Base-by-base conservation (phyloP, 768 basidiomycete species). In the Gloeostereum incarnatum region DNA sequence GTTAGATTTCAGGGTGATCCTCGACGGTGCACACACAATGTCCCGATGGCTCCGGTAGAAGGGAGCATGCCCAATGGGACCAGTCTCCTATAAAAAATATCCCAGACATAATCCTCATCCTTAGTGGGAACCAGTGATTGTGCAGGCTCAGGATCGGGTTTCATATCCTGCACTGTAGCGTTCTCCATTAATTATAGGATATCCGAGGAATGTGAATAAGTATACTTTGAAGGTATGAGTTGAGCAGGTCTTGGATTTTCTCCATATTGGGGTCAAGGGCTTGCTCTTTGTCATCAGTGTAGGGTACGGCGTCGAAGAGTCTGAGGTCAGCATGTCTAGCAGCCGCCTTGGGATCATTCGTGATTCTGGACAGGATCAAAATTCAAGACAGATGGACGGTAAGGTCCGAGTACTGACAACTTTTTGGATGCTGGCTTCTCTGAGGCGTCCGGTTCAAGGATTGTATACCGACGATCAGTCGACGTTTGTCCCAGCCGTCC, bases 51-150 rank as follows among this genome's bases (percentile, higher is more conserved):
- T 14, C 33, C 59, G 32, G 73, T 71, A 1, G 63, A 65, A 5
- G 62, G 65, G 14, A 71, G 22, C 65, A 39, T 73, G 73, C 69
- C 78, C 27, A 75, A 54, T 8, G 74, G 68, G 14, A 68, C 66
- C 0, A 79, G 78, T 17, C 77, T 66, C 45, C 81, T 81, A 47
- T 85, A 87, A 51, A 87, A 89, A 16, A 89, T 73, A 49, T 89
- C 86, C 75, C 80, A 88, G 17, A 89, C 86, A 46, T 84, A 89
- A 48, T 87, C 86, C 19, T 68, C 68, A 0, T 39, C 40, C 21
- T 36, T 36, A 3, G 30, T 42, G 5, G 41, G 9, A 22, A 38
- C 46, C 31, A n/a, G n/a, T n/a, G 33, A 24, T 41, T 44, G 23
- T 40, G 27, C 7, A 17, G 31, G 22, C 26, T 45, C 31, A 27